These are phyloP conservation scores for Diaporthe citrichinensis DNA, from an alignment of 2,329 filamentous ascomycete genomes.

Conservation along the genomic window DNA sequence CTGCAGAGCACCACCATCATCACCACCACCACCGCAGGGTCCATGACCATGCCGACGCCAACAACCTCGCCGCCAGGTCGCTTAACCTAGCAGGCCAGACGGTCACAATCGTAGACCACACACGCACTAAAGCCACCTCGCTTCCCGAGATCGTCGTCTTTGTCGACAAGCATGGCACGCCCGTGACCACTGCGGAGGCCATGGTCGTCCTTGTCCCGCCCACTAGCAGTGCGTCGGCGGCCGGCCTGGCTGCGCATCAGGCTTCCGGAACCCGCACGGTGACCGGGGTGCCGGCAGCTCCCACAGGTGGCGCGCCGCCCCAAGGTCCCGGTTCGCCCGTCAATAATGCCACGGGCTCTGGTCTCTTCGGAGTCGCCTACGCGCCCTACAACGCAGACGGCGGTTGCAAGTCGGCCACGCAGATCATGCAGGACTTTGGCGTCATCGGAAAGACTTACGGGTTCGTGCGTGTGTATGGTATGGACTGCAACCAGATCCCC, in stretches of 20 bases:
- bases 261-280: neutral
- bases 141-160: slow-evolving; percentile 68
- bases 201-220: slow-evolving; percentile 51
- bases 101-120: slow-evolving; percentile 54
- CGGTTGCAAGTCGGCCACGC: slow-evolving; percentile 75
- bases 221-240: slow-evolving; percentile 22
- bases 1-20: slow-evolving; percentile 34
- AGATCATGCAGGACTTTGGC: slow-evolving; percentile 76
- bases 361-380: slow-evolving; percentile 61
- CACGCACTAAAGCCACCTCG: slow-evolving; percentile 56
- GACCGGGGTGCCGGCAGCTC: neutral
- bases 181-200: slow-evolving; percentile 60
- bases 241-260: neutral
- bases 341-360: slow-evolving; percentile 33
- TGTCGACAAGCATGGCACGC: slow-evolving; percentile 70
- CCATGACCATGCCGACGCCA: slow-evolving; percentile 30
- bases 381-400: slow-evolving; percentile 65
- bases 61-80: slow-evolving; percentile 31
- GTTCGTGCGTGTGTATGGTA: slow-evolving; percentile 82
- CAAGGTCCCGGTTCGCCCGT: neutral
- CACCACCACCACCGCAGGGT: slow-evolving; percentile 35
- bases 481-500: slow-evolving; percentile 81
- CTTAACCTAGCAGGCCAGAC: slow-evolving; percentile 38
- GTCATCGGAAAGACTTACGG: slow-evolving; percentile 67
- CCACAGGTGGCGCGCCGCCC: neutral